These are phyloP conservation scores for Colletotrichum simmondsii DNA, from an alignment of 2,329 filamentous ascomycete genomes.

Conservation along the genomic window DNA sequence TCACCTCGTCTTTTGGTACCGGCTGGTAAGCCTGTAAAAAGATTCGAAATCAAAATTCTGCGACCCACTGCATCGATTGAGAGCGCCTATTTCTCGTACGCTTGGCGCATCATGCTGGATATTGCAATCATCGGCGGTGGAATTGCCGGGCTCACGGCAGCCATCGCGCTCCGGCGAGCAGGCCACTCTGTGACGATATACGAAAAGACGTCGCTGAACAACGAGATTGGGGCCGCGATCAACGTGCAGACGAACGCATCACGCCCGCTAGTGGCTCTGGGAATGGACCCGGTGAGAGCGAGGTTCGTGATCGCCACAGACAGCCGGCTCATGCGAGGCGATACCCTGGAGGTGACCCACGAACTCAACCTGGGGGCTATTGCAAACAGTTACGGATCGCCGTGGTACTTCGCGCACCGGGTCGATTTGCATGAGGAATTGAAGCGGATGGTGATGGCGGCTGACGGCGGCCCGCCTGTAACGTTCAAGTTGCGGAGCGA, in stretches of 20 bases:
- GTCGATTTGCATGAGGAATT: slow-evolving; percentile 53
- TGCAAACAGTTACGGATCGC: slow-evolving; percentile 13
- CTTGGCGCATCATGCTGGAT: slow-evolving; percentile 30
- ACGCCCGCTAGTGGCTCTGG: slow-evolving; percentile 48
- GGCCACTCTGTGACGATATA: slow-evolving; percentile 48
- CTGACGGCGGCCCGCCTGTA: slow-evolving; percentile 40
- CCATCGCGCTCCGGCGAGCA: slow-evolving; percentile 45
- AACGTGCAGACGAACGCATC: slow-evolving; percentile 51
- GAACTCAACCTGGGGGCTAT: slow-evolving; percentile 24
- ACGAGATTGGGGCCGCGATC: slow-evolving; percentile 52
- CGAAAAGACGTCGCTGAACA: slow-evolving; percentile 48
- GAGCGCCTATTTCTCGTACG: background rate
- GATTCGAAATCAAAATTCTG: background rate
- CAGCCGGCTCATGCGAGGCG: slow-evolving; percentile 30
- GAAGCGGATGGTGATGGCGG: slow-evolving; percentile 44
- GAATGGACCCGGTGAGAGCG: slow-evolving; percentile 44
- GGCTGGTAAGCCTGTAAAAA: background rate
- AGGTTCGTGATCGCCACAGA: slow-evolving; percentile 41
- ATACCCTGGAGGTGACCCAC: slow-evolving; percentile 31
- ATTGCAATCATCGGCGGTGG: slow-evolving; percentile 48
- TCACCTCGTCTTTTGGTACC: background rate
- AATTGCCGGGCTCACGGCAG: slow-evolving; percentile 48
- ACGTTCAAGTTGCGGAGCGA: slow-evolving; percentile 38
- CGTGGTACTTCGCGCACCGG: slow-evolving; percentile 48
- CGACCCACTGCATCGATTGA: no score